Evolutionary conservation across 345 rosid genomes (phyloP), one percentile per base, ranked within the genome.

Genomic region (Rhodamnia argentea): DNA sequence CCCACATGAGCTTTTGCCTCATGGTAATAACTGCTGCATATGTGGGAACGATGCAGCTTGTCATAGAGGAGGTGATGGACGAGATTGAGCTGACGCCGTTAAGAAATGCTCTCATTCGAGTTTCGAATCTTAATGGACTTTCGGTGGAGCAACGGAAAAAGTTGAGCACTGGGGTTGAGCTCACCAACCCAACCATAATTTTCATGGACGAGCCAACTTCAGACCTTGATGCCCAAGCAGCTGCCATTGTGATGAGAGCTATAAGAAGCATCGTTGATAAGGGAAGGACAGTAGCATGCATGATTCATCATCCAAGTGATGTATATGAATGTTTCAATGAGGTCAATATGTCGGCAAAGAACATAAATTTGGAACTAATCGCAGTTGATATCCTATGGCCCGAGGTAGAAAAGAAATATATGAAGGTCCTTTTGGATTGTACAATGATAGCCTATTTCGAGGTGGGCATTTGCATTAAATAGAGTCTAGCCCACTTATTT

Each of bases 161-260:
- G 52, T 75, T 88, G 52, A 88, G 85, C 10, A 88, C 84, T 50
- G 88, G 86, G 4, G 90, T 88, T 4, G 90, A 88, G 87, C 86
- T 88, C 7, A 86, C 89, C 4, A 88, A 88, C 42, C 89, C 87
- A 6, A 86, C 87, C 20, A 86, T 88, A 40, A 84, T 88, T 32
- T 88, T 88, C 84, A 86, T 88, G 90, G 88, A 88, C 37, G 90
- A 88, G 87, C 90, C 90, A 58, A 86, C 88, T 44, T 88, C 88
- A 37, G 90, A 88, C 11, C 76, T 88, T 23, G 90, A 88, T 59
- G 86, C 90, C 37, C 53, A 86, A 84, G 88, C 90, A 29, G 90
- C 90, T 55, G 90, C 90, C n/a, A 82, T 88, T 22, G 88, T 88
- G 32, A 86, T 83, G 87, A 83, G 87, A 64, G 83, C 87, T 20